Evolutionary conservation across 768 basidiomycete genomes (phyloP).

Genomic region (Nidularia sp.): DNA sequence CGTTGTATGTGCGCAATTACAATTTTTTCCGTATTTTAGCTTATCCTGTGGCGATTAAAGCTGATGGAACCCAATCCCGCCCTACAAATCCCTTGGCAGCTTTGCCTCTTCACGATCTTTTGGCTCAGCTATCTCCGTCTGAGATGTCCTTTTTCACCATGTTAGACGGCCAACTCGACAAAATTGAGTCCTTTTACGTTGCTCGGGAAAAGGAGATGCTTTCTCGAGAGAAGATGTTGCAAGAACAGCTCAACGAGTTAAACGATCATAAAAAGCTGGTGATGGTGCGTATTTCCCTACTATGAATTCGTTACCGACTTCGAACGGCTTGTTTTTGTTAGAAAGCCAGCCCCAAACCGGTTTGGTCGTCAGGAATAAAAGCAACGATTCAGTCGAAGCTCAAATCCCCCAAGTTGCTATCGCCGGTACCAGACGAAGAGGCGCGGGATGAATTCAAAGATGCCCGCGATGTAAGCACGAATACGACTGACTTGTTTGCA

Average conservation of each 20-base stretch:
- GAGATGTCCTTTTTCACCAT: constrained; percentile 74
- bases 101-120: constrained; percentile 40
- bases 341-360: constrained; percentile 8
- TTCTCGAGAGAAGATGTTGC: constrained; percentile 40
- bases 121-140: constrained; percentile 51
- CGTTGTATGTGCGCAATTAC: constrained; percentile 2
- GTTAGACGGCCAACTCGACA: constrained; percentile 77
- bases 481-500: not conserved
- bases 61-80: not conserved
- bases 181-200: constrained; percentile 81
- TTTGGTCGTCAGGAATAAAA: not conserved
- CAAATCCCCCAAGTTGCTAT: not conserved
- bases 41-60: not conserved
- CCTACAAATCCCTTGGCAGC: constrained; percentile 16
- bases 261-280: constrained; percentile 60
- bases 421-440: not conserved
- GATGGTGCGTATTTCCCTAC: constrained; percentile 35
- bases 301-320: not conserved
- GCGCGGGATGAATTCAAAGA: too few relatives aligned
- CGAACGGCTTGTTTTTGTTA: not conserved
- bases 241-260: constrained; percentile 72
- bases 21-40: not conserved
- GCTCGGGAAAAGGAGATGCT: constrained; percentile 65
- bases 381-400: not conserved
- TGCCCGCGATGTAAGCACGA: not conserved